phyloP scores from a whole-genome alignment of 495 filamentous ascomycete genomes.

The Xylaria intraflava region DNA sequence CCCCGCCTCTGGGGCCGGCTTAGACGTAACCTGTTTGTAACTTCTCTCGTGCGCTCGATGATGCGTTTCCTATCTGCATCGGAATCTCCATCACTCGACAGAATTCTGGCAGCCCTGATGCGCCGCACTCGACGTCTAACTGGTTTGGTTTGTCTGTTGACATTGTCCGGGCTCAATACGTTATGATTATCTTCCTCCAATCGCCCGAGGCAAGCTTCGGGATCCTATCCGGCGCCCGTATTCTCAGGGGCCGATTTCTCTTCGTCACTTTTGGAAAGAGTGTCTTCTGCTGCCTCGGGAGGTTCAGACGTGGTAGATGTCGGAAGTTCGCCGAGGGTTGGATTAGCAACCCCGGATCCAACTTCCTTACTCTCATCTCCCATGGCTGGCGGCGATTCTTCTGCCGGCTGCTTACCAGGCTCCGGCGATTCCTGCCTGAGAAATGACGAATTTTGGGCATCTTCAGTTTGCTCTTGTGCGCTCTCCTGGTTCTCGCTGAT shows the following conservation, averaged over 20 bases:
- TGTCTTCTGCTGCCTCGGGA: not conserved
- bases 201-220: conserved; percentile 16
- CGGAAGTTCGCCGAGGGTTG: conserved; percentile 2
- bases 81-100: conserved; percentile 1
- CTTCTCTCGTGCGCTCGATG: conserved; percentile 5
- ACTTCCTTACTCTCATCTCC: conserved; percentile 6
- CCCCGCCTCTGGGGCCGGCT: not conserved
- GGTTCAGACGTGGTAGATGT: not conserved
- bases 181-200: conserved; percentile 14
- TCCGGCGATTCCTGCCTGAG: conserved; percentile 23
- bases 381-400: conserved; percentile 13
- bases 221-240: conserved; percentile 19
- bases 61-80: conserved; percentile 11
- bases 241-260: conserved; percentile 13
- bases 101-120: not conserved
- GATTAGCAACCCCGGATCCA: not conserved
- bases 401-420: conserved; percentile 10
- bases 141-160: conserved; percentile 3
- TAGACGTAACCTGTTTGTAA: conserved; percentile 4
- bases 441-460: conserved; percentile 7
- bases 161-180: not conserved
- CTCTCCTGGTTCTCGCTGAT: conserved; percentile 17
- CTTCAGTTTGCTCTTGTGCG: conserved; percentile 18
- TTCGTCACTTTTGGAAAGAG: conserved; percentile 16
- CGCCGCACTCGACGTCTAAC: conserved; percentile 4